Evolutionary conservation across 2,329 filamentous ascomycete genomes (phyloP).

Genomic region (Hypoxylon sp.): DNA sequence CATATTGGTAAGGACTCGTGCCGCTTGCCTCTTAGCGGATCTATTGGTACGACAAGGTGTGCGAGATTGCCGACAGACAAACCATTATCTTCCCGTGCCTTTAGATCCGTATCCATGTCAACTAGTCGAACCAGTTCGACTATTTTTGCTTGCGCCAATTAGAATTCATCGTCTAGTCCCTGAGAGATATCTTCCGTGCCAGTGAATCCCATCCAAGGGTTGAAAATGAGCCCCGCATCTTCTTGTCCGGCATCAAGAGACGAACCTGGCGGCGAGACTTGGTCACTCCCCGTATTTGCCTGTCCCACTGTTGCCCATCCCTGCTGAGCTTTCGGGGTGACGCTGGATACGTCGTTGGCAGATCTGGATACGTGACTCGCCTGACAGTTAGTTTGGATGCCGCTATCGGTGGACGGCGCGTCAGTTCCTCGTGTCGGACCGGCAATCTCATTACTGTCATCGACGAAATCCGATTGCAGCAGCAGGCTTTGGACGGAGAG

Average conservation of each 20-base stretch:
- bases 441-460: slow-evolving; percentile 54
- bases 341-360: not conserved
- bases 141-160: slow-evolving; percentile 3
- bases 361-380: slow-evolving; percentile 1
- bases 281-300: not conserved
- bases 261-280: slow-evolving; percentile 18
- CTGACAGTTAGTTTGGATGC: not conserved
- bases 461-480: slow-evolving; percentile 56
- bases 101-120: not conserved
- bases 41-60: not conserved
- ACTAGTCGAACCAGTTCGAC: not conserved
- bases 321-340: slow-evolving; percentile 6
- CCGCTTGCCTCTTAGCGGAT: not conserved
- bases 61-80: not conserved
- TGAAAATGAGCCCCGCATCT: slow-evolving; percentile 48
- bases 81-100: not conserved
- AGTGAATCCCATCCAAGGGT: slow-evolving; percentile 49
- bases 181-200: slow-evolving; percentile 44
- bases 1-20: not conserved
- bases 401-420: slow-evolving; percentile 35
- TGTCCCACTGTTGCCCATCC: slow-evolving; percentile 14
- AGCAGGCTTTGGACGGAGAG: slow-evolving; percentile 58
- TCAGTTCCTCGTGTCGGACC: slow-evolving; percentile 30
- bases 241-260: slow-evolving; percentile 44
- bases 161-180: slow-evolving; percentile 46